Percentiles rank a stretch among this genome's conserved stretches.
These are phyloP conservation scores for Metschnikowia similis DNA, from an alignment of 805 yeast genomes.

Conservation along the genomic window DNA sequence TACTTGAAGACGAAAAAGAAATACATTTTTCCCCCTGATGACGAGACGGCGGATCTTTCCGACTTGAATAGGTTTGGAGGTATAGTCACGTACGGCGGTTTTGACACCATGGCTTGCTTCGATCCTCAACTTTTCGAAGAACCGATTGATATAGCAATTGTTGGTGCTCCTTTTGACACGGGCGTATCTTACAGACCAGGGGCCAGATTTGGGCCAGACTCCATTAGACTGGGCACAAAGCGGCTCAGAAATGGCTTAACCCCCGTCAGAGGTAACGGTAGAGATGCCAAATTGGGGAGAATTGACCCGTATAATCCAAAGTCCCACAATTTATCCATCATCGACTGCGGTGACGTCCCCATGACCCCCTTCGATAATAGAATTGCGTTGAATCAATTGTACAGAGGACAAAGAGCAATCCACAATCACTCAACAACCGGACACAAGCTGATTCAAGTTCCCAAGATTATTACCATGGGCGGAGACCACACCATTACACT, in stretches of 20 bases:
- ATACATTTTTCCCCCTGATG: constrained; percentile 29
- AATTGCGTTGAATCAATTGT: constrained; percentile 60
- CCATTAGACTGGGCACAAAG: constrained; percentile 44
- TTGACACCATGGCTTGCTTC: constrained; percentile 45
- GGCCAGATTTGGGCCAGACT: constrained; percentile 57
- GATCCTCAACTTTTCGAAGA: constrained; percentile 23
- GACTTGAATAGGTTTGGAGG: constrained; percentile 40
- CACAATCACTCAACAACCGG: constrained; percentile 30
- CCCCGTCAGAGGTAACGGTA: constrained; percentile 22
- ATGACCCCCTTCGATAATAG: constrained; percentile 65
- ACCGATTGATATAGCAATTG: constrained; percentile 47
- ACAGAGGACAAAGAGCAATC: constrained; percentile 49
- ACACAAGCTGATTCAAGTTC: constrained; percentile 19
- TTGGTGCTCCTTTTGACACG: constrained; percentile 59
- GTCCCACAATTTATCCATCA: constrained; percentile 28
- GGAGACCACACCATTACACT: constrained; percentile 60
- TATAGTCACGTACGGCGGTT: constrained; percentile 51
- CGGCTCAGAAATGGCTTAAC: constrained; percentile 42
- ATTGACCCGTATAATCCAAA: constrained; percentile 51
- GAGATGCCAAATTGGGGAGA: constrained; percentile 31
- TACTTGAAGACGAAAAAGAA: constrained; percentile 18
- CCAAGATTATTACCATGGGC: constrained; percentile 50
- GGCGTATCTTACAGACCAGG: constrained; percentile 55
- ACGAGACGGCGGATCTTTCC: constrained; percentile 30
- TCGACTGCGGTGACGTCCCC: constrained; percentile 70